Percentiles rank a stretch among this genome's conserved stretches.
These are phyloP conservation scores for Diaporthe ilicicola DNA, from an alignment of 2,329 filamentous ascomycete genomes.

Conservation along the genomic window DNA sequence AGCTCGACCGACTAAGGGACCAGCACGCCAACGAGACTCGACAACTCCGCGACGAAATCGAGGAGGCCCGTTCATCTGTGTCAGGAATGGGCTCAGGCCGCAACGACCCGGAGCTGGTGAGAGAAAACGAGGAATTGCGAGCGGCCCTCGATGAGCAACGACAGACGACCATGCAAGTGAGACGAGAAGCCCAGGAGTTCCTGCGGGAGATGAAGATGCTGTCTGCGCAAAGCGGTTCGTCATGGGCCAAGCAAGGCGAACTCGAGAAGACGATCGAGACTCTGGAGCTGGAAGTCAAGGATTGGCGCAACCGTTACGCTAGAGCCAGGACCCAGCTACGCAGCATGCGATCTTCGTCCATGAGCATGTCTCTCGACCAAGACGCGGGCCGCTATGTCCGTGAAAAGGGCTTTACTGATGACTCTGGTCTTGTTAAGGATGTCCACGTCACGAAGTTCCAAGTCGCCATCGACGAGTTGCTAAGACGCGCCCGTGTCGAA, in stretches of 20 bases:
- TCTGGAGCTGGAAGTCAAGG: constrained; percentile 83
- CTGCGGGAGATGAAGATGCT: constrained; percentile 88
- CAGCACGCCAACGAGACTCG: constrained; percentile 72
- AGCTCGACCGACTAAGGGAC: constrained; percentile 77
- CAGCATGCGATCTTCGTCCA: constrained; percentile 80
- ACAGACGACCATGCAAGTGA: constrained; percentile 85
- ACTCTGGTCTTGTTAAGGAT: constrained; percentile 85
- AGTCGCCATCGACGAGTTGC: constrained; percentile 88
- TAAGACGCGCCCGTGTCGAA: constrained; percentile 78
- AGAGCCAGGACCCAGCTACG: constrained; percentile 88
- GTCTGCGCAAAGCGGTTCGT: constrained; percentile 80
- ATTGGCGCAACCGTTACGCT: constrained; percentile 92
- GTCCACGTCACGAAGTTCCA: constrained; percentile 96
- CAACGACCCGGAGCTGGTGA: constrained; percentile 64
- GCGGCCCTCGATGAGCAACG: constrained; percentile 76
- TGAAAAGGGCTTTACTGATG: constrained; percentile 73
- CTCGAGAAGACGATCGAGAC: constrained; percentile 78
- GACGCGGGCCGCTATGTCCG: constrained; percentile 74
- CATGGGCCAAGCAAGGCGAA: constrained; percentile 83
- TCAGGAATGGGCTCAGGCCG: constrained; percentile 36
- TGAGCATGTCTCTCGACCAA: constrained; percentile 74
- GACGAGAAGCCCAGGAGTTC: constrained; percentile 82
- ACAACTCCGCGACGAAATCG: constrained; percentile 70
- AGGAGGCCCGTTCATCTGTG: constrained; percentile 54
- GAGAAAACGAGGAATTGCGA: constrained; percentile 75